Conservation (phyloP, 2,329 filamentous ascomycete species). For the Pleurostoma richardsiae region DNA sequence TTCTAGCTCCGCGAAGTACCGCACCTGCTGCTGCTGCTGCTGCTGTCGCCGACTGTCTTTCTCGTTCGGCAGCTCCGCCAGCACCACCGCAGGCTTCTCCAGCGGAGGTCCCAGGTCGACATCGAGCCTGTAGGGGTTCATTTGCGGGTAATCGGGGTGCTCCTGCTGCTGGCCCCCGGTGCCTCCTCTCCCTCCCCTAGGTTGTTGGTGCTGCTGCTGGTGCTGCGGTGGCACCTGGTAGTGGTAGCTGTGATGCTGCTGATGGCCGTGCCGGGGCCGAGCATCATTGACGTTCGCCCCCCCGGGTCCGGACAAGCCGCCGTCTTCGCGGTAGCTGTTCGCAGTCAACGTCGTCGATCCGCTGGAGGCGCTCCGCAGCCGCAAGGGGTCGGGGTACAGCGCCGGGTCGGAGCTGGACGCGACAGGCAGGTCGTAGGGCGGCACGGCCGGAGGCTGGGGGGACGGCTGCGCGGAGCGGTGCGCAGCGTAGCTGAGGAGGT, state of each 20-base stretch:
- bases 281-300: neutral
- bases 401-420: neutral
- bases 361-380: slow-evolving; percentile 3
- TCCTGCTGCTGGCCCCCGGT: slow-evolving; percentile 1
- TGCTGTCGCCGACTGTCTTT: neutral
- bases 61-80: too few relatives aligned
- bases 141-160: slow-evolving; percentile 18
- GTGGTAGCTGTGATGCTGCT: neutral
- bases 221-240: too few relatives aligned
- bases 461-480: neutral
- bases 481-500: neutral
- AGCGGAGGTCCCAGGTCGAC: too few relatives aligned
- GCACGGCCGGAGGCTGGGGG: neutral
- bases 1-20: slow-evolving; percentile 8
- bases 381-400: slow-evolving; percentile 4
- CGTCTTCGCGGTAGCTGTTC: neutral
- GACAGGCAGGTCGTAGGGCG: neutral
- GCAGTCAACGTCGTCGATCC: neutral
- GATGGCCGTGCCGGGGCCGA: neutral
- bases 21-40: slow-evolving; percentile 7
- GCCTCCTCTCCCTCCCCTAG: neutral
- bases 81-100: too few relatives aligned
- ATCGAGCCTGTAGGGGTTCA: slow-evolving; percentile 16
- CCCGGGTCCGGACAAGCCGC: neutral
- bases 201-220: neutral